These are phyloP conservation scores for Gnetum montanum DNA, from an alignment of 75 land plant species.

Conservation along the genomic window DNA sequence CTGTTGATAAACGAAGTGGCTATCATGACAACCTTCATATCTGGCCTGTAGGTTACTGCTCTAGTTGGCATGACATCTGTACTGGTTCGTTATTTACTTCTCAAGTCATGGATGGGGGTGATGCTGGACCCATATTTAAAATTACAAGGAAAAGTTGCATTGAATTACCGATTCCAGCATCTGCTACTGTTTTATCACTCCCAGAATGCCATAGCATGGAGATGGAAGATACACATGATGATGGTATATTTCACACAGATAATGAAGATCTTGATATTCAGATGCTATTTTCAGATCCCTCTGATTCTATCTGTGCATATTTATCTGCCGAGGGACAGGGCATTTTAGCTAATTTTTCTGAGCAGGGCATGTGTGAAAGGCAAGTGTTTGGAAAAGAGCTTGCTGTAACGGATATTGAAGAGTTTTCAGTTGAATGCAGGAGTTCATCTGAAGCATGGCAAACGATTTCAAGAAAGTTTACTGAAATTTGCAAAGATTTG, in stretches of 20 bases:
- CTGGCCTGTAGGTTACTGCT: slow-evolving; percentile 73
- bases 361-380: slow-evolving; percentile 1
- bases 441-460: slow-evolving; percentile 66
- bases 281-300: slow-evolving; percentile 29
- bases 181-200: slow-evolving; percentile 27
- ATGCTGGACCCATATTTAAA: slow-evolving; percentile 61
- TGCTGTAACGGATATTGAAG: slow-evolving; percentile 44
- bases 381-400: neutral
- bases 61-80: slow-evolving; percentile 75
- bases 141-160: slow-evolving; percentile 60
- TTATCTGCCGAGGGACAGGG: slow-evolving; percentile 22
- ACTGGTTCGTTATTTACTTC: slow-evolving; percentile 83
- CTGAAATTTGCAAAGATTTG: slow-evolving; percentile 23
- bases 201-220: slow-evolving; percentile 1
- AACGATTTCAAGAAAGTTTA: slow-evolving; percentile 29
- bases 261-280: slow-evolving; percentile 26
- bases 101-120: slow-evolving; percentile 69
- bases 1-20: slow-evolving; percentile 37
- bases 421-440: slow-evolving; percentile 47
- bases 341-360: slow-evolving; percentile 12
- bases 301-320: slow-evolving; percentile 4
- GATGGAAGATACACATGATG: neutral
- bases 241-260: neutral
- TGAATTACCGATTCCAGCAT: slow-evolving; percentile 13
- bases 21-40: slow-evolving; percentile 44